These are phyloP conservation scores for Podaxis carcinomalis DNA, from an alignment of 768 basidiomycete species.

Conservation along the genomic window DNA sequence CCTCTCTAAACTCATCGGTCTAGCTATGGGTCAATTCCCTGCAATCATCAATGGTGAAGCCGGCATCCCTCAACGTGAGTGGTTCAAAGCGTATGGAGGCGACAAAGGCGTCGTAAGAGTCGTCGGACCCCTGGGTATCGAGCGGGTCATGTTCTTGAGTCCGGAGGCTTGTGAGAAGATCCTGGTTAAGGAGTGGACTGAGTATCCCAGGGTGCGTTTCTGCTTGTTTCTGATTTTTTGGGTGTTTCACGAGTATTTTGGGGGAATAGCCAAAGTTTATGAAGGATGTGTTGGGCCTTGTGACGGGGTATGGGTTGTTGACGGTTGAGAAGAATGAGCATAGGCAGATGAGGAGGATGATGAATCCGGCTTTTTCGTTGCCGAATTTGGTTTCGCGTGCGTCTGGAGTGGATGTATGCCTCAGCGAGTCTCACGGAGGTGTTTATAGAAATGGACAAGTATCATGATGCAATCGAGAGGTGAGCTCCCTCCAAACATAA, in stretches of 20 bases:
- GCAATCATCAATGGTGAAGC: constrained; percentile 34
- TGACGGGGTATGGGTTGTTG: constrained; percentile 36
- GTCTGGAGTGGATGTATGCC: not conserved
- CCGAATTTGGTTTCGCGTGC: constrained; percentile 19
- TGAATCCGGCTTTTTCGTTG: constrained; percentile 45
- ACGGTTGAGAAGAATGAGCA: constrained; percentile 40
- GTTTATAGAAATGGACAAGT: constrained; percentile 42
- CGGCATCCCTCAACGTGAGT: constrained; percentile 36
- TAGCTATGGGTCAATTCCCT: constrained; percentile 29
- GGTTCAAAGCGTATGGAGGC: constrained; percentile 36
- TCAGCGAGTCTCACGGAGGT: too few relatives aligned
- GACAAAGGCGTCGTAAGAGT: constrained; percentile 27
- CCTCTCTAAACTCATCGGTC: not conserved
- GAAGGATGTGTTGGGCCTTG: constrained; percentile 31
- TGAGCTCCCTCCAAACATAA: constrained; percentile 10
- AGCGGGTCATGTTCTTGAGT: constrained; percentile 34
- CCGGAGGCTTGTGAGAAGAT: constrained; percentile 38
- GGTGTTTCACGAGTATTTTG: not conserved
- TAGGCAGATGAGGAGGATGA: constrained; percentile 37
- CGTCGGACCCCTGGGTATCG: constrained; percentile 37
- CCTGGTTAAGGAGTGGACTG: constrained; percentile 32
- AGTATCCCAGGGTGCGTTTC: constrained; percentile 33
- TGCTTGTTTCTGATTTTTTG: not conserved
- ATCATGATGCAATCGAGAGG: constrained; percentile 43
- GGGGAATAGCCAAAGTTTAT: constrained; percentile 31